Conservation (phyloP, 441 rosid species). For the Caryocar brasiliense region DNA sequence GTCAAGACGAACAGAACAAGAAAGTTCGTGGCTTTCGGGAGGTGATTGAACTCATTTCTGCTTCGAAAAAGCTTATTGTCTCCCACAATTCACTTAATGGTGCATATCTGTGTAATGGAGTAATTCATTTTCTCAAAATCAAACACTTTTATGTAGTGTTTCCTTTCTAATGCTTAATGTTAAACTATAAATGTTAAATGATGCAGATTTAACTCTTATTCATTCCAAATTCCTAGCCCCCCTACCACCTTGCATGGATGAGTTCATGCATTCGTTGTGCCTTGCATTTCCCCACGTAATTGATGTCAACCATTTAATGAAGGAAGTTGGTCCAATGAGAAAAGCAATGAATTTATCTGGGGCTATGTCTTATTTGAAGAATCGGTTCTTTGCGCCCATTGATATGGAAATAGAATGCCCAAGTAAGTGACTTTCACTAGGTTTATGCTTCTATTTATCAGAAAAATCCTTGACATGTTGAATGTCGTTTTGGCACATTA, state of each 20-base stretch:
- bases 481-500: neutral
- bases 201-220: constrained; percentile 66
- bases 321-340: constrained; percentile 38
- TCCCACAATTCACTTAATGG: constrained; percentile 74
- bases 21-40: constrained; percentile 75
- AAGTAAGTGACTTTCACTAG: constrained; percentile 36
- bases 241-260: constrained; percentile 56
- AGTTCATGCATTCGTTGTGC: constrained; percentile 39
- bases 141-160: neutral
- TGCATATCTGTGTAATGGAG: constrained; percentile 22
- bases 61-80: constrained; percentile 74
- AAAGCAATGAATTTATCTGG: constrained; percentile 36
- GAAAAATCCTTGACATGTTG: neutral
- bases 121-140: neutral
- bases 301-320: constrained; percentile 63
- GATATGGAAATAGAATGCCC: constrained; percentile 51
- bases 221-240: constrained; percentile 69
- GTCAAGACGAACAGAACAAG: constrained; percentile 52
- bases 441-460: neutral
- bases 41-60: constrained; percentile 77
- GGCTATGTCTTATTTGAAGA: constrained; percentile 44
- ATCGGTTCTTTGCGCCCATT: constrained; percentile 43
- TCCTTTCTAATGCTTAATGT: neutral
- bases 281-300: constrained; percentile 49
- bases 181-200: neutral